phyloP scores from a whole-genome alignment of 495 filamentous ascomycete species.

The Sordaria brevicollis region DNA sequence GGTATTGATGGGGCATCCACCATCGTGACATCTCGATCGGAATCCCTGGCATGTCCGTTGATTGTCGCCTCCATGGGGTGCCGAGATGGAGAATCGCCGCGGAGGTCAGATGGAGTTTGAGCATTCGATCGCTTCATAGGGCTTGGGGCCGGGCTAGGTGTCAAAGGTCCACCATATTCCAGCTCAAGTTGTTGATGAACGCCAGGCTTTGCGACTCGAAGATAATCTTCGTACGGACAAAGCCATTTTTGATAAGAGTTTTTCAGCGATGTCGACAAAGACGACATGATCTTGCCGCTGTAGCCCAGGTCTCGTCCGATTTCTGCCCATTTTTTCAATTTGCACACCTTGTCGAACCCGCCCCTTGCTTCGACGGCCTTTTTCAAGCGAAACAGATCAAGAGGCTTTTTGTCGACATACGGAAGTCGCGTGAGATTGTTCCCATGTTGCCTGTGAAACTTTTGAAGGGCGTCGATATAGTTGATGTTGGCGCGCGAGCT shows the following conservation, averaged over 20 bases:
- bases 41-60: slow-evolving; percentile 35
- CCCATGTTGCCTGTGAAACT: slow-evolving; percentile 96
- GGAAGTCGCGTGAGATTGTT: slow-evolving; percentile 89
- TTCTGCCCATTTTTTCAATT: slow-evolving; percentile 97
- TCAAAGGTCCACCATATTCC: slow-evolving; percentile 87
- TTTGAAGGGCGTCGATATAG: slow-evolving; percentile 88
- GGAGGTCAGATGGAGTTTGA: slow-evolving; percentile 55
- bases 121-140: slow-evolving; percentile 70
- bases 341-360: slow-evolving; percentile 93
- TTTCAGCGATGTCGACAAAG: slow-evolving; percentile 95
- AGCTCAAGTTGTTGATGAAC: slow-evolving; percentile 91
- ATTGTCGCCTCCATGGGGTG: slow-evolving; percentile 58
- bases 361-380: slow-evolving; percentile 91
- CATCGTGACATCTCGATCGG: slow-evolving; percentile 42
- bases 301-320: slow-evolving; percentile 96
- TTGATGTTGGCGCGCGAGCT: slow-evolving; percentile 91
- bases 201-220: slow-evolving; percentile 86
- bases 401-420: slow-evolving; percentile 93
- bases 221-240: slow-evolving; percentile 91
- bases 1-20: slow-evolving; percentile 36
- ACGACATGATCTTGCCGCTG: slow-evolving; percentile 99
- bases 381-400: slow-evolving; percentile 92
- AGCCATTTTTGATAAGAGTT: slow-evolving; percentile 97
- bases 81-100: slow-evolving; percentile 60
- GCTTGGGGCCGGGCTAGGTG: slow-evolving; percentile 80